A percentile compares a stretch with the other conserved stretches of the same genome.
These are phyloP conservation scores for Macrocybe gigantea DNA, from an alignment of 768 basidiomycete genomes.

Conservation along the genomic window DNA sequence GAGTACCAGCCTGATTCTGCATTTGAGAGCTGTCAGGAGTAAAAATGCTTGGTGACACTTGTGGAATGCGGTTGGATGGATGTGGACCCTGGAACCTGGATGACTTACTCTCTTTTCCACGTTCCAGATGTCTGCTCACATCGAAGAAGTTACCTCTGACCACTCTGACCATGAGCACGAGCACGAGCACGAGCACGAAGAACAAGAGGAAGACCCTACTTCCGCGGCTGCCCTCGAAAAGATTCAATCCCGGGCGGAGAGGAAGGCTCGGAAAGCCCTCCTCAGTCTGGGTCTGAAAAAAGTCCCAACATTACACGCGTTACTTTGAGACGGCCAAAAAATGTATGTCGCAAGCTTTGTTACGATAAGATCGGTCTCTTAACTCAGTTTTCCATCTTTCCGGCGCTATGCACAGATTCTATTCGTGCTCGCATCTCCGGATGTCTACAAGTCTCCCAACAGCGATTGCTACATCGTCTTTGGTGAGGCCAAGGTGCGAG, in stretches of 20 bases:
- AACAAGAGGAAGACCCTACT: constrained; percentile 76
- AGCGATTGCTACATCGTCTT: constrained; percentile 99
- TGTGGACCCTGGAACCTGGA: constrained; percentile 18
- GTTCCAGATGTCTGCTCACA: constrained; percentile 69
- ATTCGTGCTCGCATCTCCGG: constrained; percentile 88
- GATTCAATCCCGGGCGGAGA: constrained; percentile 90
- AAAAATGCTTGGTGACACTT: no score
- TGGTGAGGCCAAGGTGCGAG: constrained; percentile 86
- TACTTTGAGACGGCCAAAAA: constrained; percentile 91
- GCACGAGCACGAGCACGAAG: constrained; percentile 48
- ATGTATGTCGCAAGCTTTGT: constrained; percentile 42
- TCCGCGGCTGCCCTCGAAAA: constrained; percentile 84
- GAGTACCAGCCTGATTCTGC: neutral
- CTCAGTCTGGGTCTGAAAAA: constrained; percentile 88
- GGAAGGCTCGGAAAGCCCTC: constrained; percentile 93
- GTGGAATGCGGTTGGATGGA: constrained; percentile 21
- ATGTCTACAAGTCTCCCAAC: constrained; percentile 96
- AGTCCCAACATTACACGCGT: constrained; percentile 92
- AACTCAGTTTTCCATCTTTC: neutral
- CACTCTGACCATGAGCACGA: constrained; percentile 65
- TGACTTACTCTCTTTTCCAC: constrained; percentile 16
- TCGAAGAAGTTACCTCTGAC: constrained; percentile 81
- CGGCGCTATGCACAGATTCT: constrained; percentile 49
- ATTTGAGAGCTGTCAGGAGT: no score
- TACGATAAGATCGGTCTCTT: neutral